These are phyloP conservation scores for Helianthus annuus DNA, from an alignment of 129 eudicot species.

Conservation along the genomic window DNA sequence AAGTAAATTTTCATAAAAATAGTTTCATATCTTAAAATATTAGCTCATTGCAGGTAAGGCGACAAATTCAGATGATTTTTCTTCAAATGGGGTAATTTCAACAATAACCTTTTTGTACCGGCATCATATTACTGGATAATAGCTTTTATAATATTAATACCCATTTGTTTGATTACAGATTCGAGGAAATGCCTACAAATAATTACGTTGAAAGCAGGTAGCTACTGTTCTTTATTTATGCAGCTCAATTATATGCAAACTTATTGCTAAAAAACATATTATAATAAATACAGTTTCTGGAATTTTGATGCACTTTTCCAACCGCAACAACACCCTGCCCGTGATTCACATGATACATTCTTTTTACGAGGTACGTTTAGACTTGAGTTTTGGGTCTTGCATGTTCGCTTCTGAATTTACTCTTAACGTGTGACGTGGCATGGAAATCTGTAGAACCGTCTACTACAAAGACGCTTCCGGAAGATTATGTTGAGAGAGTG, in stretches of 20 bases:
- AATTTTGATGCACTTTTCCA: slow-evolving; percentile 97
- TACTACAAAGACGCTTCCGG: slow-evolving; percentile 79
- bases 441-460: slow-evolving; percentile 67
- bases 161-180: slow-evolving; percentile 47
- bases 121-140: neutral
- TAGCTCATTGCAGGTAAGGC: slow-evolving; percentile 56
- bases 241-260: neutral
- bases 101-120: slow-evolving; percentile 3
- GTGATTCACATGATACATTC: slow-evolving; percentile 99
- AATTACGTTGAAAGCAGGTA: slow-evolving; percentile 98
- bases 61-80: slow-evolving; percentile 82
- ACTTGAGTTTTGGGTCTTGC: neutral
- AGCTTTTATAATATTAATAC: slow-evolving; percentile 15
- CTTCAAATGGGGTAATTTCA: slow-evolving; percentile 87
- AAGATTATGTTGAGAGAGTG: slow-evolving; percentile 92
- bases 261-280: neutral
- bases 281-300: slow-evolving; percentile 69
- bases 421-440: slow-evolving; percentile 18
- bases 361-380: slow-evolving; percentile 66
- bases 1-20: slow-evolving; percentile 11
- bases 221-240: neutral
- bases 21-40: slow-evolving; percentile 14
- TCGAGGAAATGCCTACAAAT: slow-evolving; percentile 99
- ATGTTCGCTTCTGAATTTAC: neutral
- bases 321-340: slow-evolving; percentile 99